A percentile compares a stretch with the other conserved stretches of the same genome.
Conservation (phyloP, 805 yeast species). For the Saturnispora gosingensis region DNA sequence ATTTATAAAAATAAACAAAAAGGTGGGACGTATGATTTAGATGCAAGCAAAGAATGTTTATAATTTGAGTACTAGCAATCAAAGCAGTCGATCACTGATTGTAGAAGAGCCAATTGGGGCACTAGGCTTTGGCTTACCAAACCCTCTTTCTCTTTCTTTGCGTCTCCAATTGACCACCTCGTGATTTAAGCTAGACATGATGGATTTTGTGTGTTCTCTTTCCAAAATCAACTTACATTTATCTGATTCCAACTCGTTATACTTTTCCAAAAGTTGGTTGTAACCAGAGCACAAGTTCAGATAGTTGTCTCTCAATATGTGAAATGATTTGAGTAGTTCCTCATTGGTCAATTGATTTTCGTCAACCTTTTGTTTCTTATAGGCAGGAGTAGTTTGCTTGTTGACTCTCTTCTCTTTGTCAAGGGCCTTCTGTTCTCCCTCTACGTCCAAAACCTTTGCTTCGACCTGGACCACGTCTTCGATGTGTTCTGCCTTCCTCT, state of each 20-base stretch:
- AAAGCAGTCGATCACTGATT: conserved; percentile 3
- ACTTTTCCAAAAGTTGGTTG: background rate
- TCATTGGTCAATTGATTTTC: background rate
- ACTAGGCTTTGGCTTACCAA: background rate
- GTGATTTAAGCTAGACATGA: conserved; percentile 18
- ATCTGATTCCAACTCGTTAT: conserved; percentile 18
- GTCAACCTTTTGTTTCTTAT: background rate
- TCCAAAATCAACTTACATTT: conserved; percentile 16
- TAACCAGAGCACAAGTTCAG: conserved; percentile 5
- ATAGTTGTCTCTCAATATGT: conserved; percentile 2
- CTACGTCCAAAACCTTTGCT: background rate
- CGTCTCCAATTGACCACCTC: conserved; percentile 15
- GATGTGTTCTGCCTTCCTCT: background rate
- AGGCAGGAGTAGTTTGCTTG: background rate
- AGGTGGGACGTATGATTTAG: background rate
- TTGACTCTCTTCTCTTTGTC: background rate
- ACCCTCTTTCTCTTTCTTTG: conserved; percentile 10
- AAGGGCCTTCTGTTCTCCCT: background rate
- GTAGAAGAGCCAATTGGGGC: background rate
- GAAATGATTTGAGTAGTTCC: background rate
- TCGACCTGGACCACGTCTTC: background rate
- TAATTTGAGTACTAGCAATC: background rate
- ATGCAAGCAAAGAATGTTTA: background rate
- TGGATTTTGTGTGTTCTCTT: conserved; percentile 20
- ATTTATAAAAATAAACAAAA: background rate